Percentiles rank a stretch among this genome's conserved stretches.
Conservation (phyloP, 129 eudicot species). For the Chrysanthemum makinoi region DNA sequence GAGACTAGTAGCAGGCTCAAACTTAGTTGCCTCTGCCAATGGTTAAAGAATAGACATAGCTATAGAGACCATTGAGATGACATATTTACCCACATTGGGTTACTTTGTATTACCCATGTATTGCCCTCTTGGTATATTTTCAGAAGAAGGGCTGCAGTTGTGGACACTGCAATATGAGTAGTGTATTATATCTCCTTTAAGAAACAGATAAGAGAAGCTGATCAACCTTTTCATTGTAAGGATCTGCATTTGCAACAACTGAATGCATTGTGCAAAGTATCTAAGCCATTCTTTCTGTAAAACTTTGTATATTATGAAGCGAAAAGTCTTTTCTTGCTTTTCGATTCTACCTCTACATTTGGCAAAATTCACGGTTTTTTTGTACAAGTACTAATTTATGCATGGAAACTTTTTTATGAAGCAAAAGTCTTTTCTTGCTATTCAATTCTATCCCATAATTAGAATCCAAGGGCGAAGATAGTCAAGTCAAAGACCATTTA, state of each 20-base stretch:
- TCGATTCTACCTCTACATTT: neutral
- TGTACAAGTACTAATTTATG: neutral
- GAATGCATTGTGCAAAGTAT: neutral
- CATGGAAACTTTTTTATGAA: too few relatives aligned
- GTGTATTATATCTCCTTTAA: neutral
- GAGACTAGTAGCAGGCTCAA: slow-evolving; percentile 22
- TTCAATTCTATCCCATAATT: too few relatives aligned
- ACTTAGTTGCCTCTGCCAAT: slow-evolving; percentile 1
- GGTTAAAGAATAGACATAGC: slow-evolving; percentile 11
- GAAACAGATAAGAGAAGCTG: neutral
- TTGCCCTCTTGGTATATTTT: slow-evolving; percentile 26
- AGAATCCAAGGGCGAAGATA: too few relatives aligned
- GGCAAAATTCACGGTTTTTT: neutral
- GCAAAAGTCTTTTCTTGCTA: too few relatives aligned
- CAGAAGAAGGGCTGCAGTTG: slow-evolving; percentile 11
- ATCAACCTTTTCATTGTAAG: neutral
- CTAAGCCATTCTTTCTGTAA: neutral
- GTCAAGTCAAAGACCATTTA: too few relatives aligned
- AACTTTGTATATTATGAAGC: slow-evolving; percentile 1
- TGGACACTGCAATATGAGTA: neutral
- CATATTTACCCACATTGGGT: slow-evolving; percentile 18
- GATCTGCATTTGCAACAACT: slow-evolving; percentile 8
- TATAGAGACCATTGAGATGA: slow-evolving; percentile 16
- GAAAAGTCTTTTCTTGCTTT: neutral
- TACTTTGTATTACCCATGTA: neutral